Base-by-base conservation (phyloP, 2,329 filamentous ascomycete genomes). In the Scopulariopsis brevicaulis region DNA sequence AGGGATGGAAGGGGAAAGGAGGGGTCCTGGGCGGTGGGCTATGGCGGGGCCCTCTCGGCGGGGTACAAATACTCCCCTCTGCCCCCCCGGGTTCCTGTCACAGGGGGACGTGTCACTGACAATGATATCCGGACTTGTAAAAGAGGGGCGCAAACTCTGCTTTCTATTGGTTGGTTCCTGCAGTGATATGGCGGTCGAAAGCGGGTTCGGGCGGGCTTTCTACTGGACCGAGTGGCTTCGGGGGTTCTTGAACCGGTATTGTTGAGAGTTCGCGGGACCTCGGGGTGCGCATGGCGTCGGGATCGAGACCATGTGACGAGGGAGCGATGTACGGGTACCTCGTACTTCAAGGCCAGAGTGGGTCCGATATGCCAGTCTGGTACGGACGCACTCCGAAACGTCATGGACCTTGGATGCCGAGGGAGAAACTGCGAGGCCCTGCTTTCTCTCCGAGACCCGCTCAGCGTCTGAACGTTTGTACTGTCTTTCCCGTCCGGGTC, bases 1-100 rank as follows among this genome's bases (percentile, higher is more conserved):
- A 56, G 52, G 52, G 57, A 58, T 52, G 48, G 53, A 53, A 35
- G 51, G 52, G 35, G 50, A 18, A 24, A 53, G 22, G 37, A 46
- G 35, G 32, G 24, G 35, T 22, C 8, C 11, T 50, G n/a, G 48
- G 48, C 22, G 48, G 48, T 46, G 40, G 40, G 40, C 40, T 32
- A 18, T n/a, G 40, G 40, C 40, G 40, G 40, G 40, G 40, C 28
- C 28, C 28, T 4, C 28, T 53, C 52, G 18, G 24, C 28, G 25
- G 34, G 24, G 24, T 53, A 53, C 34, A 53, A 53, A 53, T 53
- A 53, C 24, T 1, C n/a, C 4, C 51, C 24, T 11, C n/a, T 3
- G 4, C 51, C 51, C 22, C 22, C 11, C 22, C 12, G 37, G 37
- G 5, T 40, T 14, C 15, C 15, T 14, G 37, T 12, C 12, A 7